Evolutionary conservation across 2,329 filamentous ascomycete species (phyloP), one percentile per base, ranked within the genome.

Genomic region (Clonostachys chloroleuca): DNA sequence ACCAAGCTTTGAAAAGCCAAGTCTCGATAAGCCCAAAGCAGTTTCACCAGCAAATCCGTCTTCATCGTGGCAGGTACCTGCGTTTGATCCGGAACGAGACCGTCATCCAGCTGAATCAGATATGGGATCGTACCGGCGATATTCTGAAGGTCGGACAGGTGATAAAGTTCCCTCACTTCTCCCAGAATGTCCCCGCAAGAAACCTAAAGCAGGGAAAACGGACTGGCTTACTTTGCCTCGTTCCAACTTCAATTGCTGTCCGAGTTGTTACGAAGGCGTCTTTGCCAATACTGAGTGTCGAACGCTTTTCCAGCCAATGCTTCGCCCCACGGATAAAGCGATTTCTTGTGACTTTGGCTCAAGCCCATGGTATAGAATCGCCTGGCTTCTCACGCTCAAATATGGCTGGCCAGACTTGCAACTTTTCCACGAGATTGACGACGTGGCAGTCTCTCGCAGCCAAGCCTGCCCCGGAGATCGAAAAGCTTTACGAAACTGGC

Each of bases 171-270:
- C 69, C 12, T 67, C 70, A 18, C 73, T 92, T 13, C 24, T 30
- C 24, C 81, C 87, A 4, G 75, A 83, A 4, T 96, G 92, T 56
- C 85, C 84, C 7, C 78, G 89, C 50, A 80, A 77, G 37, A 69
- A 75, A 5, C 79, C 81, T 12, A 77, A 81, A 12, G 69, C 78
- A 10, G 83, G 84, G 2, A 77, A 84, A 51, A 73, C 85, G 51
- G 89, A 94, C 58, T 96, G 92, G 89, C 83, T 91, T 51, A 92
- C 86, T 0, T 73, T 96, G 5, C 81, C 81, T 5, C 80, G 82
- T 13, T 80, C 84, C 51, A 78, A 83, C 12, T 87, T 96, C 55
- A 82, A 89, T 52, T 86, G 96, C 42, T 96, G 92, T 56, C 88
- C 89, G 0, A 81, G 80, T 12, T 97, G 92, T 67, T 90, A 88